Conservation (phyloP, 352 stramenopile genomes). For the Phytophthora podocarpi region DNA sequence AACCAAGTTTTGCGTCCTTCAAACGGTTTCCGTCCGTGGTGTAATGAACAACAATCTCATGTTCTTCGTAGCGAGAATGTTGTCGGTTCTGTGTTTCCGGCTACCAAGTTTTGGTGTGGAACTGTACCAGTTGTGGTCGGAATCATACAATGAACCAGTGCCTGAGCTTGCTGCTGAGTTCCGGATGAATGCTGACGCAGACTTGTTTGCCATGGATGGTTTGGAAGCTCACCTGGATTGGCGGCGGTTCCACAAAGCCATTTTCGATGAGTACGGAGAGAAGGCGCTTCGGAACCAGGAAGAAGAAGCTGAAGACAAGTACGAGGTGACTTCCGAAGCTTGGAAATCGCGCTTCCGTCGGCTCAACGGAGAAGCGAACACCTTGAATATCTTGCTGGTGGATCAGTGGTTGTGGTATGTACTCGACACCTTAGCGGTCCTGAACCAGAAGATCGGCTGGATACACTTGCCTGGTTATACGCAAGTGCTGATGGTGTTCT, state of each 20-base stretch:
- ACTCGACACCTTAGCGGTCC: conserved; percentile 84
- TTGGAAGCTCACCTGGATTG: conserved; percentile 88
- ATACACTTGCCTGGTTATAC: conserved; percentile 84
- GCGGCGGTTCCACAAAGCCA: conserved; percentile 89
- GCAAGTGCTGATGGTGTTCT: conserved; percentile 90
- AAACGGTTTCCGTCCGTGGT: conserved; percentile 85
- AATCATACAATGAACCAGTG: conserved; percentile 83
- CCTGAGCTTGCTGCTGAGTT: conserved; percentile 82
- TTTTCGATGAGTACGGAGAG: conserved; percentile 87
- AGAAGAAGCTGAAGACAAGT: conserved; percentile 91
- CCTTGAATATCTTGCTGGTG: conserved; percentile 86
- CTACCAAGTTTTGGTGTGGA: conserved; percentile 88
- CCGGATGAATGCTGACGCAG: conserved; percentile 78
- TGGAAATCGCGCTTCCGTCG: conserved; percentile 86
- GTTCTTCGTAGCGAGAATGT: conserved; percentile 90
- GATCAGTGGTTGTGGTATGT: conserved; percentile 92
- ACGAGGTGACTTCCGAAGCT: conserved; percentile 83
- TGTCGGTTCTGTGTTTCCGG: conserved; percentile 88
- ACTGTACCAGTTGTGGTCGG: conserved; percentile 87
- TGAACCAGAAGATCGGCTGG: conserved; percentile 91
- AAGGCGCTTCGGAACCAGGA: conserved; percentile 87
- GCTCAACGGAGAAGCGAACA: conserved; percentile 84
- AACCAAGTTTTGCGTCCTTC: conserved; percentile 89
- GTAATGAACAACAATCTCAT: conserved; percentile 94
- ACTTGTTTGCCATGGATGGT: conserved; percentile 90